phyloP scores from a whole-genome alignment of 306 rosid genomes.

The Dicorynia guianensis region DNA sequence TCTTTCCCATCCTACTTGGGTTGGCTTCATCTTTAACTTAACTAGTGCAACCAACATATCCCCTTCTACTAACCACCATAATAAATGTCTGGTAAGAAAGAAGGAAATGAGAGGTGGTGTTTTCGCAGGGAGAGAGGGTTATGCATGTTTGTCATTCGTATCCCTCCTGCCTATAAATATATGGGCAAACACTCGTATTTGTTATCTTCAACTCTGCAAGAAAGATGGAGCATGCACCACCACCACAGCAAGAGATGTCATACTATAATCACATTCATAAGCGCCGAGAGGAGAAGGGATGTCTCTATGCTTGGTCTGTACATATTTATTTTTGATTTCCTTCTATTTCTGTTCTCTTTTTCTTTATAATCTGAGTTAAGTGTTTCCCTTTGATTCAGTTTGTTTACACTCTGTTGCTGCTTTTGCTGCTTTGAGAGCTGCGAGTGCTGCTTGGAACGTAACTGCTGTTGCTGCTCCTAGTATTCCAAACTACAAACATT shows the following conservation, averaged over 20 bases:
- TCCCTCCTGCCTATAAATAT: constrained; percentile 32
- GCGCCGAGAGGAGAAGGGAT: constrained; percentile 58
- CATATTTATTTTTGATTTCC: background rate
- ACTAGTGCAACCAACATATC: constrained; percentile 28
- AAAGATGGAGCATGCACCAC: constrained; percentile 55
- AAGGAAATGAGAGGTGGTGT: background rate
- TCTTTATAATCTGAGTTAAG: no score
- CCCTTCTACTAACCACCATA: constrained; percentile 45
- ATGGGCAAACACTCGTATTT: background rate
- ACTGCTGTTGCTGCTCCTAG: constrained; percentile 71
- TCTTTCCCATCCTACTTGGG: background rate
- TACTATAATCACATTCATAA: constrained; percentile 52
- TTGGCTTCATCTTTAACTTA: constrained; percentile 26
- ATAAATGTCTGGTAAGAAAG: constrained; percentile 39
- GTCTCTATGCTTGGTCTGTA: constrained; percentile 61
- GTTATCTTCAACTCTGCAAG: background rate
- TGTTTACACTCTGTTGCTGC: constrained; percentile 60
- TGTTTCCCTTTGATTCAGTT: no score
- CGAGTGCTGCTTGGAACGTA: constrained; percentile 52
- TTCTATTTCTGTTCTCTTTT: background rate
- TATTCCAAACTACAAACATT: background rate
- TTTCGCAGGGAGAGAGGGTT: background rate
- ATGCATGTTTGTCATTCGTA: constrained; percentile 2
- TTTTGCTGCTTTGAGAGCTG: constrained; percentile 65
- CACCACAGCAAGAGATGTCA: constrained; percentile 53